Base-by-base conservation (phyloP, 306 rosid genomes). In the Astragalus glycyphyllos region DNA sequence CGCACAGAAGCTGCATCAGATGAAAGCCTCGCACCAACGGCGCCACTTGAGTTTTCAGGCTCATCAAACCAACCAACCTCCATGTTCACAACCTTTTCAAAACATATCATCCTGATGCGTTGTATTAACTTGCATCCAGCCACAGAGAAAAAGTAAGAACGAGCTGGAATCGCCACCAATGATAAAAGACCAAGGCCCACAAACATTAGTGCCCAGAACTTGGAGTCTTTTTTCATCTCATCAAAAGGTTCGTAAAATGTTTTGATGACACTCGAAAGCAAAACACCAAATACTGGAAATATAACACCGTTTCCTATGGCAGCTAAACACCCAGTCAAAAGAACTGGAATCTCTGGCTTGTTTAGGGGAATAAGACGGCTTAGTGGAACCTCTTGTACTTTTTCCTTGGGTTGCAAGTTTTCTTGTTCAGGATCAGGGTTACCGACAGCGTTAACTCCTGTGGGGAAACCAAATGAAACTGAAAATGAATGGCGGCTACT, bases 11-110 rank as follows among this genome's bases (percentile, higher is more conserved):
- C 92, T 40, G 98, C 96, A 75, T 92, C 98, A 3, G 90, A 82
- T 6, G 98, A 89, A 47, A 92, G 92, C 82, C 95, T 86, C 3
- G 98, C 87, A 53, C 98, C 98, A 70, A 92, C 32, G 1, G 80
- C 72, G 8, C 96, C 98, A 4, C 98, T 92, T 2, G 98, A 87
- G 79, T 92, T 80, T 47, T 78, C 87, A 34, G 96, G 87, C 75
- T 86, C 95, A 82, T 92, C 96, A 40, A 92, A 92, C 98, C 98
- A 92, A 46, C 90, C 77, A 12, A 89, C 87, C 60, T 92, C 98
- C 96, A 84, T 92, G 73, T 61, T 76, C 31, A 92, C 88, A 61
- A 87, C 90, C 66, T 79, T 92, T 82, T 89, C 85, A 73, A 92
- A 92, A 68, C 92, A 89, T 68, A 87, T 11, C 12, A 60, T 45